A percentile compares a stretch with the other conserved stretches of the same genome.
Conservation (phyloP, 1,284 basidiomycete species). For the Apiotrichum gracile region DNA sequence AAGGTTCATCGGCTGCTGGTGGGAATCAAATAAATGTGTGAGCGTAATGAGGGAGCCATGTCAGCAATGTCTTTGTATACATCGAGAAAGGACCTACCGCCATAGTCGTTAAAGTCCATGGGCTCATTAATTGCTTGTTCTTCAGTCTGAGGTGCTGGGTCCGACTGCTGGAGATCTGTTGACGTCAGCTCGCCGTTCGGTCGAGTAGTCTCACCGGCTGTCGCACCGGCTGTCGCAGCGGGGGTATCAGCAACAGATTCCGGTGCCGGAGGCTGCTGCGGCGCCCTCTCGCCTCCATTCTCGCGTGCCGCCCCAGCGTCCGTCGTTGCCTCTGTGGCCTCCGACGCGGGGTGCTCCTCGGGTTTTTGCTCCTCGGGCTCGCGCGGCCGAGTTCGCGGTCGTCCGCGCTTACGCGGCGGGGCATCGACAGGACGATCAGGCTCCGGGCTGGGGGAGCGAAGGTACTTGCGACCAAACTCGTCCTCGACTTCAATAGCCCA, state of each 20-base stretch:
- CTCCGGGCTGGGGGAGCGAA: conserved; percentile 17
- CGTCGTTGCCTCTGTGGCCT: not conserved
- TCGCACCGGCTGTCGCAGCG: not conserved
- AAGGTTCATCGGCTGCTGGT: not conserved
- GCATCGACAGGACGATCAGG: conserved; percentile 8
- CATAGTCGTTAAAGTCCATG: not conserved
- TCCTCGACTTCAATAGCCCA: conserved; percentile 40
- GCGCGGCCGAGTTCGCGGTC: conserved; percentile 8
- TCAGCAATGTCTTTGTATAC: not conserved
- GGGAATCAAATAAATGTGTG: not conserved
- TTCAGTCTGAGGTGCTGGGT: not conserved
- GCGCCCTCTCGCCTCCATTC: too few relatives aligned
- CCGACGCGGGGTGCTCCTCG: not conserved
- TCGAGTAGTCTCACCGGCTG: not conserved
- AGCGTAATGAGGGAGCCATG: not conserved
- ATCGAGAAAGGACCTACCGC: not conserved
- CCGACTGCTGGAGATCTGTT: not conserved
- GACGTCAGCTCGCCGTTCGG: not conserved
- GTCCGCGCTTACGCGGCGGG: conserved; percentile 10
- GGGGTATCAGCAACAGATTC: too few relatives aligned
- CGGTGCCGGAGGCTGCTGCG: too few relatives aligned
- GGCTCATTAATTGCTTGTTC: not conserved
- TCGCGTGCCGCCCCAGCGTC: not conserved
- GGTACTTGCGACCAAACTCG: conserved; percentile 34
- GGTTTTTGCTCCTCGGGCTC: not conserved